These are phyloP conservation scores for Zopfia rhizophila DNA, from an alignment of 2,329 filamentous ascomycete species.

Conservation along the genomic window DNA sequence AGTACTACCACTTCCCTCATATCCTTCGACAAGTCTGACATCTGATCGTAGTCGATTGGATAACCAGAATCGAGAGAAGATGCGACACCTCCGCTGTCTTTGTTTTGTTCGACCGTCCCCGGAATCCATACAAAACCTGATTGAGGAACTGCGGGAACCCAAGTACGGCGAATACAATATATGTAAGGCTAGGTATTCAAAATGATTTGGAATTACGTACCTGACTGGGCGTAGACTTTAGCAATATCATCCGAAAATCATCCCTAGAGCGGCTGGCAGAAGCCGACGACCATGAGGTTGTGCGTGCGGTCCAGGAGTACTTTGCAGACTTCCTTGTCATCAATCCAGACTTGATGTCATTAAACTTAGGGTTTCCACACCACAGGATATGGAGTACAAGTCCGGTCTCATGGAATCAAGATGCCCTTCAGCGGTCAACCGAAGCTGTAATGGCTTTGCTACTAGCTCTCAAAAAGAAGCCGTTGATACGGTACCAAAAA, in stretches of 20 bases:
- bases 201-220: not conserved
- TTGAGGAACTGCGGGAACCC: slow-evolving; percentile 94
- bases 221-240: slow-evolving; percentile 73
- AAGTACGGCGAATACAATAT: slow-evolving; percentile 98
- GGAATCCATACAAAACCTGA: slow-evolving; percentile 90
- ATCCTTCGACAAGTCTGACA: slow-evolving; percentile 32
- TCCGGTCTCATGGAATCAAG: slow-evolving; percentile 90
- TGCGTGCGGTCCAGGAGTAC: slow-evolving; percentile 92
- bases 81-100: slow-evolving; percentile 94
- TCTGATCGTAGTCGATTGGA: slow-evolving; percentile 73
- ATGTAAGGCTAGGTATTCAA: slow-evolving; percentile 58
- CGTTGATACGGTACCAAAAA: slow-evolving; percentile 91
- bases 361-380: slow-evolving; percentile 77
- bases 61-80: slow-evolving; percentile 90
- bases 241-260: slow-evolving; percentile 97
- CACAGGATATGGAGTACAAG: slow-evolving; percentile 82
- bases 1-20: slow-evolving; percentile 57
- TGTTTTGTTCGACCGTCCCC: slow-evolving; percentile 93
- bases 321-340: slow-evolving; percentile 96
- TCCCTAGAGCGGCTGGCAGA: slow-evolving; percentile 93
- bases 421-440: slow-evolving; percentile 84
- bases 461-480: slow-evolving; percentile 94
- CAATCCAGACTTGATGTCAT: slow-evolving; percentile 90
- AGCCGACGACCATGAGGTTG: slow-evolving; percentile 96
- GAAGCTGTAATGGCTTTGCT: slow-evolving; percentile 88